These are phyloP conservation scores for Candida alai DNA, from an alignment of 805 yeast species.

Conservation along the genomic window DNA sequence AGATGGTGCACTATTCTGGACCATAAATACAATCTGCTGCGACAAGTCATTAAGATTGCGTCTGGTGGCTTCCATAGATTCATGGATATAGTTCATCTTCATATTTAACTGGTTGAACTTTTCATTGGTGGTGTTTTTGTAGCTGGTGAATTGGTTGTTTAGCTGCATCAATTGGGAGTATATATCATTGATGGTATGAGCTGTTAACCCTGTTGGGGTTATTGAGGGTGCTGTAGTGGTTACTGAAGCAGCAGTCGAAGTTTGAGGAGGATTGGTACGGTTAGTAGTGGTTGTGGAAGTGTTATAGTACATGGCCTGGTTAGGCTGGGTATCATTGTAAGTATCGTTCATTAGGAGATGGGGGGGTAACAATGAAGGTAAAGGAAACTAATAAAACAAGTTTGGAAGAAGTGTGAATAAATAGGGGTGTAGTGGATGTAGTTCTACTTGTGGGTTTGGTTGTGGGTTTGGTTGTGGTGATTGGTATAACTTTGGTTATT, in stretches of 20 bases:
- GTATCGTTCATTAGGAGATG: slow-evolving; percentile 5
- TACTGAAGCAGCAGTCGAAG: not conserved
- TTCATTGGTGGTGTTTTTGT: slow-evolving; percentile 17
- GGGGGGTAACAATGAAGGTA: not conserved
- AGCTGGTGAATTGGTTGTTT: slow-evolving; percentile 13
- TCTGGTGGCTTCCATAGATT: slow-evolving; percentile 11
- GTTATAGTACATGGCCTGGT: slow-evolving; percentile 6
- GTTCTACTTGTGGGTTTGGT: too few species aligned
- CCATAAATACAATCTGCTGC: slow-evolving; percentile 9
- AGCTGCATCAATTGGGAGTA: slow-evolving; percentile 15
- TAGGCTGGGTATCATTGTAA: slow-evolving; percentile 2
- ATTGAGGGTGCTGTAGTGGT: not conserved
- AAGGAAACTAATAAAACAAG: slow-evolving; percentile 2
- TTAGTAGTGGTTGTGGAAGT: slow-evolving; percentile 1
- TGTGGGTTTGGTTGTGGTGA: too few species aligned
- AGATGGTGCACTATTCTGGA: slow-evolving; percentile 6
- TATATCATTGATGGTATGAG: slow-evolving; percentile 10
- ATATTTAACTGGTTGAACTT: slow-evolving; percentile 20
- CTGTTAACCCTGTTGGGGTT: not conserved
- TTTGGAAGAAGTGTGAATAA: not conserved
- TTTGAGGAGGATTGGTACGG: not conserved
- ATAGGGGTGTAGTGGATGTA: too few species aligned
- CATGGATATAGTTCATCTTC: slow-evolving; percentile 13
- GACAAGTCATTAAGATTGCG: slow-evolving; percentile 9
- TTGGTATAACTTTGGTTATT: too few species aligned